Base-by-base conservation (phyloP, 331 rosid genomes). In the Phaseolus coccineus region DNA sequence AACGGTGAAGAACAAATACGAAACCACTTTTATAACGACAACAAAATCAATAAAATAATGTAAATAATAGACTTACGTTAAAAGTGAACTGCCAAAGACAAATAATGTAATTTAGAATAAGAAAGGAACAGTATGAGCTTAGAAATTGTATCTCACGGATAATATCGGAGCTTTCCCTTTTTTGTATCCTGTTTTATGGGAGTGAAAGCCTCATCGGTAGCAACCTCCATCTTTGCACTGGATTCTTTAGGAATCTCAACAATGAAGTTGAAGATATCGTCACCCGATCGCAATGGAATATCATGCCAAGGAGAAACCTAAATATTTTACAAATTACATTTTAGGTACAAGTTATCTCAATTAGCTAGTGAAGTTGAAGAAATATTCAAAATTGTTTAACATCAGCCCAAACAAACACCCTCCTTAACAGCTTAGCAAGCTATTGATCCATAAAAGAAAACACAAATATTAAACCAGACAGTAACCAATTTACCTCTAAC, bases 251-350 rank as follows among this genome's bases (percentile, higher is more conserved):
- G 98, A 76, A 96, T 96, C 77, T 96, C 99, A 57, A 91, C 93
- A 73, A 96, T 65, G 67, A 63, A 88, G 89, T 90, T 93, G 82
- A 91, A 96, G 35, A 82, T 63, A 55, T 89, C 97, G 78, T 86
- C 87, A 42, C 93, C 97, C 78, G 86, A 69, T 80, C 81, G 93
- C 87, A 96, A 81, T 9, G 99, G 99, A 79, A 96, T 73, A 84
- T 96, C 99, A 86, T 96, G 99, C 99, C 99, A 96, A 44, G 99
- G 99, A 48, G 99, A 93, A 85, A 96, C 89, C 98, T 96, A 86
- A 64, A 70, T 59, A 68, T 40, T n/a, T 56, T 55, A 40, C 46
- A 74, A 33, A 77, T 24, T 65, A 35, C 22, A 77, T 73, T 75
- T 39, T n/a, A 77, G 22, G 47, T 5, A 46, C 64, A 79, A 53